Evolutionary conservation across 1,284 basidiomycete genomes (phyloP).

Genomic region (Boletellus sp.): DNA sequence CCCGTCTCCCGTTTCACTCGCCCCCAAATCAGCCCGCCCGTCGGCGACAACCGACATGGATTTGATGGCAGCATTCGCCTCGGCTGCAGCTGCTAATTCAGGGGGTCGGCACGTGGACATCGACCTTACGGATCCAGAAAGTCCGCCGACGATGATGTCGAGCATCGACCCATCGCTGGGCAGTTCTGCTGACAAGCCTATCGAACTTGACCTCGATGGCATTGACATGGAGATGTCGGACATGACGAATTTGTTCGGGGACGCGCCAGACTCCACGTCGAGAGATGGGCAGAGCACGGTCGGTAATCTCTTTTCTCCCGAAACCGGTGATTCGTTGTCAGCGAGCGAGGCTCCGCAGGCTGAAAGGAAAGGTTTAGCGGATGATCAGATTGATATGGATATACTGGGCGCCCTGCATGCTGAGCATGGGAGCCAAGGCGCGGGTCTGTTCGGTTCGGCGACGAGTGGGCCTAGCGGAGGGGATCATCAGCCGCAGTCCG

Average conservation of each 20-base stretch:
- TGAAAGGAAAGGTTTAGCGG: constrained; percentile 9
- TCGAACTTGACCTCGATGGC: constrained; percentile 68
- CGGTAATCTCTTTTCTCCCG: constrained; percentile 49
- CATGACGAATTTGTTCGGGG: constrained; percentile 54
- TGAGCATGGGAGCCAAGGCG: constrained; percentile 15
- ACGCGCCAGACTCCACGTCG: constrained; percentile 35
- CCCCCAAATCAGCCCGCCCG: constrained; percentile 67
- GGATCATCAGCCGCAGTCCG: constrained; percentile 20
- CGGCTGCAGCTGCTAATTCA: constrained; percentile 32
- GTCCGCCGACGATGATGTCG: constrained; percentile 32
- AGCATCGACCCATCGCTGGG: constrained; percentile 41
- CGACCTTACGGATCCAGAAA: constrained; percentile 36
- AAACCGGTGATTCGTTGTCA: constrained; percentile 15
- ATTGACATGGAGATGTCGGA: constrained; percentile 60
- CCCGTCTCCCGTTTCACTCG: constrained; percentile 72
- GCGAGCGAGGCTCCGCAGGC: constrained; percentile 13
- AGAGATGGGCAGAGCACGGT: constrained; percentile 30
- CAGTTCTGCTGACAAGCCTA: constrained; percentile 71
- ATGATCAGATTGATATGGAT: constrained; percentile 28
- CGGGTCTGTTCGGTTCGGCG: constrained; percentile 24
- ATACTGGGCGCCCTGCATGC: constrained; percentile 27
- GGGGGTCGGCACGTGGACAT: constrained; percentile 38
- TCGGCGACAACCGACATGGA: constrained; percentile 55
- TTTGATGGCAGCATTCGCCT: constrained; percentile 57
- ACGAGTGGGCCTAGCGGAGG: constrained; percentile 10